Evolutionary conservation across 768 basidiomycete genomes (phyloP).

Genomic region (Phanerochaete carnosa): DNA sequence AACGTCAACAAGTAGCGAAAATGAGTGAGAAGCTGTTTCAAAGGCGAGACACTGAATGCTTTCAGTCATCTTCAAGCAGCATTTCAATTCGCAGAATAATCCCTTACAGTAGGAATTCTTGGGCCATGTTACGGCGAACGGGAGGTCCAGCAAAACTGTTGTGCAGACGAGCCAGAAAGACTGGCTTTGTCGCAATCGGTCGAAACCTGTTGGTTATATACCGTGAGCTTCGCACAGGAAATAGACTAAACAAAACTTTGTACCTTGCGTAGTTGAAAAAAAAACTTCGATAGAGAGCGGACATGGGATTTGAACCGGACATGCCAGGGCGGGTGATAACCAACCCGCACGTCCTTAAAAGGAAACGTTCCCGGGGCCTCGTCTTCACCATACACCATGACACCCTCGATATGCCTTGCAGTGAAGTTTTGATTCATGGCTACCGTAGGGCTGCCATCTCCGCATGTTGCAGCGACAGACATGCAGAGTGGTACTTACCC

Average conservation of each 20-base stretch:
- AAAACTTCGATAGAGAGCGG: not conserved
- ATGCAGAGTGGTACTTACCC: too few species aligned
- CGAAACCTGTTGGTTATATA: not conserved
- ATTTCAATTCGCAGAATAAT: not conserved
- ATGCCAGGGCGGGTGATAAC: not conserved
- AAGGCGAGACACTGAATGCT: conserved; percentile 39
- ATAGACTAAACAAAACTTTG: not conserved
- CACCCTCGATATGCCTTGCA: too few species aligned
- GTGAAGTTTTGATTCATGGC: too few species aligned
- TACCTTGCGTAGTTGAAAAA: not conserved
- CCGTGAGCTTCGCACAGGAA: not conserved
- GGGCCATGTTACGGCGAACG: not conserved
- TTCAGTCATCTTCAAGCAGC: not conserved
- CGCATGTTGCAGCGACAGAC: too few species aligned
- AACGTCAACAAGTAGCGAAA: conserved; percentile 58
- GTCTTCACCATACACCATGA: too few species aligned
- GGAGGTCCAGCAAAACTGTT: not conserved
- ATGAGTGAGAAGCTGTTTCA: conserved; percentile 45
- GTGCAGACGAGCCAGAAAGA: not conserved
- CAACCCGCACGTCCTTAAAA: not conserved
- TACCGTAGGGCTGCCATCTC: too few species aligned
- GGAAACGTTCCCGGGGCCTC: not conserved
- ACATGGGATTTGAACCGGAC: not conserved
- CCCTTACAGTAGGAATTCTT: not conserved
- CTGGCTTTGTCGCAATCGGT: not conserved